Base-by-base conservation (phyloP, 2,329 filamentous ascomycete species). In the Sarocladiaceae sp. region DNA sequence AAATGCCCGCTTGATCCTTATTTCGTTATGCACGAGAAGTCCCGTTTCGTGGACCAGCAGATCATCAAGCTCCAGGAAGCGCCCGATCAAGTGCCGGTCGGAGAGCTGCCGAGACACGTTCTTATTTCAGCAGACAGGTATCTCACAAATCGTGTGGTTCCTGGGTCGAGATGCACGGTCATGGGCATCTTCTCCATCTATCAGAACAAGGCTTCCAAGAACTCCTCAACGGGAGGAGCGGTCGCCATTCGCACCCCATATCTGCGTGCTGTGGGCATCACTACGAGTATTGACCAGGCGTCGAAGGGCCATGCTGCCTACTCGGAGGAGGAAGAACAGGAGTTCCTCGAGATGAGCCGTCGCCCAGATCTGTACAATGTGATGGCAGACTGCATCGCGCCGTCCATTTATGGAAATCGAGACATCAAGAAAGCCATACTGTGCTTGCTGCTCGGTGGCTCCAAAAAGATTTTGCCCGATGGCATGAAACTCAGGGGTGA, bases 141-240 rank as follows among this genome's bases (percentile, higher is more conserved):
- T 59, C 72, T 98, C 37, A 93, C 91, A 10, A 98, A 98, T 61
- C 81, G 89, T 43, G 93, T 98, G 3, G 90, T 98, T 3, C 93
- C 93, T 5, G 93, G 93, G 23, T 94, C 91, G 42, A 78, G 91
- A 61, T 98, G 93, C 63, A 95, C 89, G 3, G 77, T 98, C 15
- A 97, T 93, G 79, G 93, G 93, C 16, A 88, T 98, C 26, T 98
- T 96, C 69, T 96, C 91, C 23, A 97, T 97, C 58, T 98, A 96
- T 64, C 88, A 96, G 63, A 85, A 84, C 55, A 97, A 97, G 64
- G 85, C 83, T 32, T 84, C 80, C 33, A 94, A 90, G 64, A 85
- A 83, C 54, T 80, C 79, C 4, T 78, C 75, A 15, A 80, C 76
- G 2, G 83, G 82, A 43, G 84, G 84, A 2, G 93, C 93, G 2